Evolutionary conservation across 169 alveolate species (phyloP).

Genomic region (Cryptosporidium ubiquitum): DNA sequence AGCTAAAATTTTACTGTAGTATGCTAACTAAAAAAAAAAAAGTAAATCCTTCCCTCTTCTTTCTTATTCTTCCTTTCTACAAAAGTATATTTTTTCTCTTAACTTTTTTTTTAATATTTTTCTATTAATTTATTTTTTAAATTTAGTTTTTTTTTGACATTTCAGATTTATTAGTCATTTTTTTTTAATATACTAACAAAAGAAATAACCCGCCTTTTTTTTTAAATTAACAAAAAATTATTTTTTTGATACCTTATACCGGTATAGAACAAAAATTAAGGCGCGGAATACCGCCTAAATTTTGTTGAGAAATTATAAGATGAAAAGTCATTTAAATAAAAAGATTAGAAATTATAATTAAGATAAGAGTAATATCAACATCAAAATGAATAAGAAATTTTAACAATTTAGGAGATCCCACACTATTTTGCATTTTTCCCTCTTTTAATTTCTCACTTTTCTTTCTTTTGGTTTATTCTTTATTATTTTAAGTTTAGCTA

Average conservation of each 20-base stretch:
- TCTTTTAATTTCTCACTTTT: background rate
- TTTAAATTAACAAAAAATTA: background rate
- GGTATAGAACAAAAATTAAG: background rate
- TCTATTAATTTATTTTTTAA: no score
- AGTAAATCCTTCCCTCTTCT: no score
- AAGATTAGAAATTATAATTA: background rate
- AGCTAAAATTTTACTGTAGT: no score
- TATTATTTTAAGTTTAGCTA: no score
- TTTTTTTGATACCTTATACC: background rate
- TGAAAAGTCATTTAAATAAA: no score
- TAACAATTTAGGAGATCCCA: background rate
- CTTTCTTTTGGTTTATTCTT: background rate
- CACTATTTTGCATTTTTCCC: background rate
- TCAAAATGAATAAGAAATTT: background rate
- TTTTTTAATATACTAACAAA: background rate
- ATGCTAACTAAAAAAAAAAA: no score
- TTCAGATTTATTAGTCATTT: background rate
- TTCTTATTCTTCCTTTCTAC: no score
- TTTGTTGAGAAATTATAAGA: background rate
- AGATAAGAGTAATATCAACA: background rate
- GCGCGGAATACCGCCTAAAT: background rate
- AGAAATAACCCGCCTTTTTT: background rate
- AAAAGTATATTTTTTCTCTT: no score
- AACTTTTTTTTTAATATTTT: no score
- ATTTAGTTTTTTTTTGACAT: background rate